Percentiles rank a stretch among this genome's conserved stretches.
Conservation (phyloP, 2,329 filamentous ascomycete species). For the Esteya vermicola region DNA sequence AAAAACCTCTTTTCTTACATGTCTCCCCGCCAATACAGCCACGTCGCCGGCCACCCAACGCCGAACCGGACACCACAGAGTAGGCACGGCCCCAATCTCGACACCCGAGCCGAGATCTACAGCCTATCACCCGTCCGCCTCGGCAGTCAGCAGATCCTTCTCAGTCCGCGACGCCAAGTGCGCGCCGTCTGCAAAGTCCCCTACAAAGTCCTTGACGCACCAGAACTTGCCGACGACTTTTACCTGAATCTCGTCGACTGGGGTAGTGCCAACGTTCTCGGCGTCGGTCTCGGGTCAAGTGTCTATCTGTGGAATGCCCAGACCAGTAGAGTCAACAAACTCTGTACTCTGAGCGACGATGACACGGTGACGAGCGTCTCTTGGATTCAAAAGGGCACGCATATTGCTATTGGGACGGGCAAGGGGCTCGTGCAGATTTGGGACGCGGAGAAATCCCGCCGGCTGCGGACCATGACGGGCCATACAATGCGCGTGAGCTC, state of each 20-base stretch:
- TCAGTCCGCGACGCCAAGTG: conserved; percentile 79
- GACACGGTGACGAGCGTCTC: conserved; percentile 94
- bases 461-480: conserved; percentile 89
- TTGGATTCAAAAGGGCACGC: conserved; percentile 96
- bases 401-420: conserved; percentile 86
- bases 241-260: conserved; percentile 96
- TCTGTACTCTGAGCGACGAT: conserved; percentile 66
- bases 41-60: conserved; percentile 68
- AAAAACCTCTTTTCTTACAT: conserved; percentile 95
- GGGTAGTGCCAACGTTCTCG: conserved; percentile 88
- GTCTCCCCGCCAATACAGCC: conserved; percentile 56
- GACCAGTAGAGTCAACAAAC: conserved; percentile 78
- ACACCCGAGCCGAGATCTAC: conserved; percentile 85
- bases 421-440: conserved; percentile 95
- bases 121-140: conserved; percentile 88
- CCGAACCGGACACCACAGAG: conserved; percentile 82
- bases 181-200: conserved; percentile 89
- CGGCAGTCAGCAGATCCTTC: conserved; percentile 82
- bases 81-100: conserved; percentile 74
- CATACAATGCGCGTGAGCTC: conserved; percentile 89
- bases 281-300: conserved; percentile 80
- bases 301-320: conserved; percentile 99
- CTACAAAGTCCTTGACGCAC: conserved; percentile 93
- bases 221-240: conserved; percentile 92
- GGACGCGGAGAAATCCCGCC: conserved; percentile 78